A percentile compares a stretch with the other conserved stretches of the same genome.
phyloP scores from a whole-genome alignment of 2,329 filamentous ascomycete genomes.

The Esteya vermicola region DNA sequence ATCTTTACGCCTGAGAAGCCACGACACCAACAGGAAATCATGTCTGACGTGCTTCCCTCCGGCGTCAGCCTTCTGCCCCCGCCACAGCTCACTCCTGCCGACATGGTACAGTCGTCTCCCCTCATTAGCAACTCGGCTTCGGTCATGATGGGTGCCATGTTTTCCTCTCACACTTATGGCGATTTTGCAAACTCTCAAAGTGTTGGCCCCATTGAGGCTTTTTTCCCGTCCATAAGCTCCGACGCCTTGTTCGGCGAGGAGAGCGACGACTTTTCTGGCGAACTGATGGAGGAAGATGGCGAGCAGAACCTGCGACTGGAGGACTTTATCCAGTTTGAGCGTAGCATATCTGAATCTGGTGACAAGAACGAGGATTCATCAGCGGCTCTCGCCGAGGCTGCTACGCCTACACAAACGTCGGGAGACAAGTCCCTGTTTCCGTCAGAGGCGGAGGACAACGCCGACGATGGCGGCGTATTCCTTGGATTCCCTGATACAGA shows the following conservation, averaged over 20 bases:
- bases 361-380: slow-evolving; percentile 4
- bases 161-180: slow-evolving; percentile 39
- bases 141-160: slow-evolving; percentile 66
- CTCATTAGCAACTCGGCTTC: slow-evolving; percentile 56
- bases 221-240: slow-evolving; percentile 49
- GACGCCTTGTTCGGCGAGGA: slow-evolving; percentile 42
- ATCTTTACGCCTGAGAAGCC: slow-evolving; percentile 41
- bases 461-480: slow-evolving; percentile 27
- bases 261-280: slow-evolving; percentile 29
- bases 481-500: no score
- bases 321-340: slow-evolving; percentile 59
- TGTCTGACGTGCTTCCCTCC: neutral
- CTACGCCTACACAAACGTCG: no score
- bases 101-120: slow-evolving; percentile 29
- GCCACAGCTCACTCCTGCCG: slow-evolving; percentile 9
- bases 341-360: slow-evolving; percentile 18
- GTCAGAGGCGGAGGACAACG: slow-evolving; percentile 8
- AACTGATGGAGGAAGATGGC: slow-evolving; percentile 49
- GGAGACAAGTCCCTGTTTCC: slow-evolving; percentile 1
- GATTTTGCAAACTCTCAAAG: slow-evolving; percentile 48
- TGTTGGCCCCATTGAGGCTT: slow-evolving; percentile 62
- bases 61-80: slow-evolving; percentile 15
- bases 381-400: no score
- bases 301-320: slow-evolving; percentile 52
- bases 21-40: neutral